Base-by-base conservation (phyloP, 768 basidiomycete genomes). In the Suillus subalutaceus region DNA sequence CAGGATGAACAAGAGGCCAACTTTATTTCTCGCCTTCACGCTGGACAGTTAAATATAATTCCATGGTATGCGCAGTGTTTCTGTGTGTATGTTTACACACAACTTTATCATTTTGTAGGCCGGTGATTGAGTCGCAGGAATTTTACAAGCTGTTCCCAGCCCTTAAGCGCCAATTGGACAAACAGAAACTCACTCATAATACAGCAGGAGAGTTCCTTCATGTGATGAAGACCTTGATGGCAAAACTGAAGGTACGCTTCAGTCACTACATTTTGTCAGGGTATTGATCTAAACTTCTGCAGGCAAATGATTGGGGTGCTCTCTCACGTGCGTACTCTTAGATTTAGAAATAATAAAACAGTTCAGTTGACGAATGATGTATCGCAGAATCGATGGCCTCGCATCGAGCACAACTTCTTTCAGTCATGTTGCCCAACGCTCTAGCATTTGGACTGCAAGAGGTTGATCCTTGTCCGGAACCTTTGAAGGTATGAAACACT, bases 271-370 rank as follows among this genome's bases (percentile, higher is more conserved):
- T 20, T 26, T 15, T 60, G 0, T 20, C 26, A 53, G 26, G 37
- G 52, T 4, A 4, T 60, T 52, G 4, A 38, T 58, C 26, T 32
- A 52, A 32, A 57, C 41, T 41, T 40, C 12, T 59, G 16, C 65
- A 88, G 88, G 82, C 85, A 2, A 88, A 88, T 43, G 88, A 89
- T 66, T 89, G 88, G 88, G 85, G 86, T 18, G 79, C 88, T 0
- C 77, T 89, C 60, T 88, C 88, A 57, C 86, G 88, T 89, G 68
- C 59, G 86, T 73, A 9, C 20, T 9, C 18, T 2, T 52, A 50
- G 15, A 30, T 23, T 23, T 10, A 48, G 46, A 3, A 15, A n/a
- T 6, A 32, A 40, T 37, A 43, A 10, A 9, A 4, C 3, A 26
- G 37, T 32, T n/a, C 1, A 16, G 23, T 48, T 4, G 55, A 32